phyloP scores from a whole-genome alignment of 208 protist species.

The Trichomonas tenax region DNA sequence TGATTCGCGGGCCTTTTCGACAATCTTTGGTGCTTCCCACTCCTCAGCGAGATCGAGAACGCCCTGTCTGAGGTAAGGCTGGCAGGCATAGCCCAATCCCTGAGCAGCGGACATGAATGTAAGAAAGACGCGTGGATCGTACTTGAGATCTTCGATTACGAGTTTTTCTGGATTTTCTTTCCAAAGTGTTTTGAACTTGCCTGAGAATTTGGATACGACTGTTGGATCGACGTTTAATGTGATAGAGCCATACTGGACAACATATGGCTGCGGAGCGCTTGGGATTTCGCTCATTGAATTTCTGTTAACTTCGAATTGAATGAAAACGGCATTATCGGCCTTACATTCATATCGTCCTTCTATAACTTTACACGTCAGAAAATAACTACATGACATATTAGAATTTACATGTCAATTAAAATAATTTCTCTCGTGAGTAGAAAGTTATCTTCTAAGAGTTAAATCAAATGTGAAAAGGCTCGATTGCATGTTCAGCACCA shows the following conservation, averaged over 20 bases:
- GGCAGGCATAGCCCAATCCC: not conserved
- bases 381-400: too few species aligned
- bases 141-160: not conserved
- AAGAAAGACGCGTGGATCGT: not conserved
- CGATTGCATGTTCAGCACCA: too few species aligned
- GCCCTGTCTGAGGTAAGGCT: not conserved
- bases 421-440: too few species aligned
- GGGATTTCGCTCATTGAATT: not conserved
- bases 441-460: too few species aligned
- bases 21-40: not conserved
- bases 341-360: not conserved
- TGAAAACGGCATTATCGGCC: not conserved
- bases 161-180: not conserved
- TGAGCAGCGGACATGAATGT: not conserved
- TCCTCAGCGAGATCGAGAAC: not conserved
- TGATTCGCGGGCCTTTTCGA: not conserved
- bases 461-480: too few species aligned
- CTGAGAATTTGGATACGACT: not conserved
- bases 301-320: not conserved
- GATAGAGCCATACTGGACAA: not conserved
- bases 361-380: too few species aligned
- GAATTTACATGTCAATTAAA: too few species aligned
- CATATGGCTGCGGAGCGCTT: not conserved
- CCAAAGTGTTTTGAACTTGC: not conserved
- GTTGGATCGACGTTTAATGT: not conserved